Evolutionary conservation across 225 moss, liverwort and hornwort species (phyloP).

Genomic region (Rhytidiadelphus loreus): DNA sequence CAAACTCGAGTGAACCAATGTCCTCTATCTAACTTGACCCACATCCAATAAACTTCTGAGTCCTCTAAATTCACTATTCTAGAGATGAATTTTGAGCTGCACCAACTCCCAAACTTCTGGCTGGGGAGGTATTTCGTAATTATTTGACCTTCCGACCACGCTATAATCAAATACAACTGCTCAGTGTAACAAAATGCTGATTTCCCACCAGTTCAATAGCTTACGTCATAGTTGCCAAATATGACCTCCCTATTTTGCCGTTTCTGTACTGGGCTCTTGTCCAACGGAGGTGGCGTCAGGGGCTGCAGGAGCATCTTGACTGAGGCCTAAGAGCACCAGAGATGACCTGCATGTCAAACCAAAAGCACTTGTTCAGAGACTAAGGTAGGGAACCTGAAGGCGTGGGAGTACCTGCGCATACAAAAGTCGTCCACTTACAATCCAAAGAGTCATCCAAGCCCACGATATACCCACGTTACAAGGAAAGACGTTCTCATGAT

Average conservation of each 20-base stretch:
- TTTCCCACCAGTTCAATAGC: background rate
- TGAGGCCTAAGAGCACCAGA: conserved; percentile 47
- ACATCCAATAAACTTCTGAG: background rate
- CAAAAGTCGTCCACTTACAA: background rate
- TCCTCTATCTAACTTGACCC: background rate
- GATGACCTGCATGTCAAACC: conserved; percentile 34
- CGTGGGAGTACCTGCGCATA: background rate
- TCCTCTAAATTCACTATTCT: background rate
- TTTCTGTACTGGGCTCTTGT: conserved; percentile 8
- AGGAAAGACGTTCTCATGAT: background rate
- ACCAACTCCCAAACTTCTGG: background rate
- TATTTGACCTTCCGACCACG: background rate
- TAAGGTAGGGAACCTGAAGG: background rate
- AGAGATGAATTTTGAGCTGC: background rate
- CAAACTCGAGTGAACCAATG: background rate
- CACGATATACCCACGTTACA: background rate
- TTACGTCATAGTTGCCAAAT: background rate
- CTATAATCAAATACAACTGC: background rate
- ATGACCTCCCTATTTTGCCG: background rate
- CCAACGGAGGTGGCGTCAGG: background rate
- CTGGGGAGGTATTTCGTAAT: background rate
- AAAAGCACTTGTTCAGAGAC: background rate
- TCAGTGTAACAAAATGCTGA: background rate
- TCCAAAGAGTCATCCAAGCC: background rate
- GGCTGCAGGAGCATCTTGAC: conserved; percentile 27